Percentiles rank a stretch among this genome's conserved stretches.
phyloP scores from a whole-genome alignment of 257 asterid species.

The Fraxinus pennsylvanica region DNA sequence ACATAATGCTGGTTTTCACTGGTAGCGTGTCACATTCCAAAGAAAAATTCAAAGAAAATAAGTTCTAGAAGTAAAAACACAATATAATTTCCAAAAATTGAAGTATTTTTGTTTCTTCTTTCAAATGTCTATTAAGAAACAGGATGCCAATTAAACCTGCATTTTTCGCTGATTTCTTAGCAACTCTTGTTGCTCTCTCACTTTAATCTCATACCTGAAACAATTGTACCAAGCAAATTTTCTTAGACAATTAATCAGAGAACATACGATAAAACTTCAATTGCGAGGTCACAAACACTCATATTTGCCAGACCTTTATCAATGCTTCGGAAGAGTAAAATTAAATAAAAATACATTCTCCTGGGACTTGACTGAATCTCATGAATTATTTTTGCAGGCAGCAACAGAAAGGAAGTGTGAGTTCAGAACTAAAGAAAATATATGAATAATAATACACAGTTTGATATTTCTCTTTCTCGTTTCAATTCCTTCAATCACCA shows the following conservation, averaged over 20 bases:
- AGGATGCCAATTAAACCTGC: slow-evolving; percentile 55
- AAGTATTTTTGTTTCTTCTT: background rate
- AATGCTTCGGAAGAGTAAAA: background rate
- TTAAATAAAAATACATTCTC: background rate
- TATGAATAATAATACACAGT: background rate
- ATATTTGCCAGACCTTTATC: background rate
- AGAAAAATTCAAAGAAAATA: background rate
- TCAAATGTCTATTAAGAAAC: slow-evolving; percentile 15
- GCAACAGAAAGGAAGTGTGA: background rate
- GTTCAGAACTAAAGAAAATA: too few species aligned
- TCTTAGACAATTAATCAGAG: background rate
- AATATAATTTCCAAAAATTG: background rate
- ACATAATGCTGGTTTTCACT: background rate
- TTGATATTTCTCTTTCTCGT: background rate
- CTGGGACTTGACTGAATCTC: background rate
- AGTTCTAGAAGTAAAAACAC: slow-evolving; percentile 15
- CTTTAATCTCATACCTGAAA: slow-evolving; percentile 89
- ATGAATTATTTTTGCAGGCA: background rate
- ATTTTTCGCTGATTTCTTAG: slow-evolving; percentile 79
- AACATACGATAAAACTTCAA: background rate
- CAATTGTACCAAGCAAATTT: slow-evolving; percentile 14
- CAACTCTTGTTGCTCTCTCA: slow-evolving; percentile 86
- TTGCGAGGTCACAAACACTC: background rate
- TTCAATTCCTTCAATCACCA: background rate
- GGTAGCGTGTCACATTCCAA: background rate